Percentiles rank a stretch among this genome's conserved stretches.
Conservation (phyloP, 345 rosid genomes). For the Pistacia vera region DNA sequence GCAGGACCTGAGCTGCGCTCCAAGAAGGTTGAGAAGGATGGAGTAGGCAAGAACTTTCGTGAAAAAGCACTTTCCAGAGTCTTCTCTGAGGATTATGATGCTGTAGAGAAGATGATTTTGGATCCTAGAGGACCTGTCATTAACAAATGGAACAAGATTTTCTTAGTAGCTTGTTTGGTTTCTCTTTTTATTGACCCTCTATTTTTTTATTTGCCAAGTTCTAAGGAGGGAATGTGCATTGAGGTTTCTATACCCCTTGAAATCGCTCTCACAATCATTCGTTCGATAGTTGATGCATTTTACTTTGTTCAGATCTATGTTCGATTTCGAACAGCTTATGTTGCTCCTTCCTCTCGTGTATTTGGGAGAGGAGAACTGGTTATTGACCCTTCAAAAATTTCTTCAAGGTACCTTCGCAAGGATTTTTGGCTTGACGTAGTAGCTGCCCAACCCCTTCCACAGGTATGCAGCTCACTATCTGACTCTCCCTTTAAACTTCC, state of each 20-base stretch:
- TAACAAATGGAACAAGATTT: conserved; percentile 53
- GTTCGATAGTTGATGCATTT: conserved; percentile 47
- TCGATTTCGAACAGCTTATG: conserved; percentile 54
- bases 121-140: conserved; percentile 56
- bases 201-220: conserved; percentile 50
- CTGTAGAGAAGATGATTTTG: conserved; percentile 34
- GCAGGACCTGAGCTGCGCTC: conserved; percentile 10
- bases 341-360: conserved; percentile 69
- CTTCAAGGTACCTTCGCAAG: conserved; percentile 42
- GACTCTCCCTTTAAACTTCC: neutral
- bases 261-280: conserved; percentile 32
- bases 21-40: conserved; percentile 10
- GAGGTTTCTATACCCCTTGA: conserved; percentile 32
- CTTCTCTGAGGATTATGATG: conserved; percentile 60
- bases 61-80: conserved; percentile 49
- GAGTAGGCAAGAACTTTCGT: conserved; percentile 17
- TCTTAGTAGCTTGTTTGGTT: conserved; percentile 56
- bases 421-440: conserved; percentile 52
- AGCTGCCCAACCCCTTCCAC: conserved; percentile 62
- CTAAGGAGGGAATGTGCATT: conserved; percentile 36
- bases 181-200: conserved; percentile 62
- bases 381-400: conserved; percentile 43
- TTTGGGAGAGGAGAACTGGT: conserved; percentile 71
- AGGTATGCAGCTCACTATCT: conserved; percentile 35
- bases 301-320: conserved; percentile 47